phyloP scores from a whole-genome alignment of 2,329 filamentous ascomycete species.

The Colletotrichum lentis region DNA sequence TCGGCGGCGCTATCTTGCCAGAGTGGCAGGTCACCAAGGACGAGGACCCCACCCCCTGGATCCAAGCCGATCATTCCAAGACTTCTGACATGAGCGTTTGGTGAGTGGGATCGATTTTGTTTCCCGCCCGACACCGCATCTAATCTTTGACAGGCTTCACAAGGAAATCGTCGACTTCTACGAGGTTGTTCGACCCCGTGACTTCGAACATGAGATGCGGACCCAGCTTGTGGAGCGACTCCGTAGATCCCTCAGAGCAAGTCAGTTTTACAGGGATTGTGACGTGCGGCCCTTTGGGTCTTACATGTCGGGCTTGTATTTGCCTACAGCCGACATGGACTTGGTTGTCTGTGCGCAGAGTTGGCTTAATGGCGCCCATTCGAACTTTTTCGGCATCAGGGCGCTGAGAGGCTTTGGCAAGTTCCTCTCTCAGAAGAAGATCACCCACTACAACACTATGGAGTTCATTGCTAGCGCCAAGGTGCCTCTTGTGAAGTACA shows the following conservation, averaged over 20 bases:
- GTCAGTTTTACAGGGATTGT: slow-evolving; percentile 64
- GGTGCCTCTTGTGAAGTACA: slow-evolving; percentile 92
- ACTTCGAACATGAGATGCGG: slow-evolving; percentile 81
- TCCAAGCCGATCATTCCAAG: slow-evolving; percentile 61
- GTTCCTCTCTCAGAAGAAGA: slow-evolving; percentile 63
- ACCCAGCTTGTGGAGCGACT: slow-evolving; percentile 76
- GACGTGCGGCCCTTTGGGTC: slow-evolving; percentile 86
- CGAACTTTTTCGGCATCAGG: slow-evolving; percentile 61
- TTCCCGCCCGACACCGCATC: neutral
- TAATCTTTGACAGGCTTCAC: slow-evolving; percentile 68
- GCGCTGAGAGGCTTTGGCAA: slow-evolving; percentile 69
- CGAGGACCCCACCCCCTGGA: slow-evolving; percentile 70
- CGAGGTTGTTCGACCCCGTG: slow-evolving; percentile 78
- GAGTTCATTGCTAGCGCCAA: slow-evolving; percentile 78
- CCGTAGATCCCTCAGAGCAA: slow-evolving; percentile 63
- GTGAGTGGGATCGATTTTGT: slow-evolving; percentile 51
- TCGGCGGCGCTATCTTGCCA: slow-evolving; percentile 58
- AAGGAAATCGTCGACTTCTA: slow-evolving; percentile 92
- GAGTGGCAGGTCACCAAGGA: slow-evolving; percentile 59
- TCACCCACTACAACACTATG: slow-evolving; percentile 67
- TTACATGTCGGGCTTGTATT: slow-evolving; percentile 81
- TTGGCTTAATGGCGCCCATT: slow-evolving; percentile 49
- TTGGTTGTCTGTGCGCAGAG: slow-evolving; percentile 74
- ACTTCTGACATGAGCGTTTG: slow-evolving; percentile 64
- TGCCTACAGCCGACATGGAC: slow-evolving; percentile 88